Base-by-base conservation (phyloP, 1,284 basidiomycete genomes). In the Pseudozyma hubeiensis region DNA sequence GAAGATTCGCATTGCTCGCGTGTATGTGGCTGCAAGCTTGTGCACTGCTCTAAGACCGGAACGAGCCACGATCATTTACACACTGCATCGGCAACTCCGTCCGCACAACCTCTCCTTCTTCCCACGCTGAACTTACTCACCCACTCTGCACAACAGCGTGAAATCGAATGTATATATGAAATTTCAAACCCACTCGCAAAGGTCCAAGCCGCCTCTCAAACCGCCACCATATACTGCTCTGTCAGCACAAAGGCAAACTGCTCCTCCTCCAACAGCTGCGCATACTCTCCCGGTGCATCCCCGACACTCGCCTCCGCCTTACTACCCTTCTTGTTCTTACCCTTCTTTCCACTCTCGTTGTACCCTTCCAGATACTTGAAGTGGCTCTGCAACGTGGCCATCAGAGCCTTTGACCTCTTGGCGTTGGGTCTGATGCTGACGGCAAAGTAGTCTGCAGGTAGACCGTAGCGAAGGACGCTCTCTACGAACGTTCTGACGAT, bases 401-500 rank as follows among this genome's bases (percentile, higher is more conserved):
- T 88, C 4, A 91, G 89, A 84, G 92, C 93, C 69, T 85, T 82
- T 86, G 93, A 91, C 13, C 82, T 63, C 84, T 96, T 97, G 9
- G 92, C 87, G 72, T 97, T 93, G 40, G 96, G 96, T 14, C 70
- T 67, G 80, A 98, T 87, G 44, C 90, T 87, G 37, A 96, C 86
- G 1, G 91, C 93, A 48, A 90, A 88, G 84, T 97, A 99, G 79
- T 94, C 91, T 3, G 96, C 93, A 2, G 97, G 97, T 33, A 99
- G 87, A 67, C 97, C 97, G 84, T 96, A 99, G 72, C 96, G 89
- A 44, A 99, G 88, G 13, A 98, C 95, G 71, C 93, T 96, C 86
- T 99, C 97, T 14, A 97, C 91, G 80, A 94, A 98, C 10, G 96
- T 87, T 30, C 94, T 90, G 24, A 97, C 85, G 57, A 97, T 89